Conservation (phyloP, 176 grass and related monocot species). For the Stipa capillata region DNA sequence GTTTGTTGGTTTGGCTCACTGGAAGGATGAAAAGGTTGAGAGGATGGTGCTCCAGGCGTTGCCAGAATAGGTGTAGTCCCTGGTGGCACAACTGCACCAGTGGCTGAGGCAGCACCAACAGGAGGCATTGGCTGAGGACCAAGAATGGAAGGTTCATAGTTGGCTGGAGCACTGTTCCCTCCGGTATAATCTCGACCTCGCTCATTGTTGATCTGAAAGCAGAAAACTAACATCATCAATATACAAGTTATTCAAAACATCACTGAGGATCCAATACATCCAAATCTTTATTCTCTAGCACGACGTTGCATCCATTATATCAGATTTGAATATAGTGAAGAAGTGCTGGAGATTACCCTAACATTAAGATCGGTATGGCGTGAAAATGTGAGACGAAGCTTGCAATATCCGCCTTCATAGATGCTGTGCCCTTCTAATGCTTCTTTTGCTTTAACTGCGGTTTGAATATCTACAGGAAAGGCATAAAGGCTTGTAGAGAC, state of each 20-base stretch:
- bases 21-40: constrained; percentile 18
- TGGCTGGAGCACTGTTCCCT: constrained; percentile 30
- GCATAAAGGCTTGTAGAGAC: background rate
- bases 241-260: background rate
- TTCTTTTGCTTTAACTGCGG: constrained; percentile 50
- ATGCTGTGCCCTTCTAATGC: constrained; percentile 73
- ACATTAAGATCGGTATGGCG: constrained; percentile 79
- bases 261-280: background rate
- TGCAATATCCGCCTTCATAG: constrained; percentile 88
- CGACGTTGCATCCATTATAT: background rate
- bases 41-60: background rate
- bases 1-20: constrained; percentile 22
- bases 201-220: constrained; percentile 73
- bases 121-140: constrained; percentile 44
- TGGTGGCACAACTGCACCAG: constrained; percentile 20
- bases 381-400: constrained; percentile 71
- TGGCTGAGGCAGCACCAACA: constrained; percentile 16
- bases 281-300: background rate
- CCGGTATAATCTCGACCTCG: constrained; percentile 74
- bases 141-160: constrained; percentile 65
- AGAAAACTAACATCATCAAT: background rate
- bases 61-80: constrained; percentile 6
- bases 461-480: constrained; percentile 63
- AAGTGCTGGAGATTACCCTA: constrained; percentile 42
- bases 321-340: background rate